phyloP scores from a whole-genome alignment of 306 rosid species.

The Pyrus bretschneideri region DNA sequence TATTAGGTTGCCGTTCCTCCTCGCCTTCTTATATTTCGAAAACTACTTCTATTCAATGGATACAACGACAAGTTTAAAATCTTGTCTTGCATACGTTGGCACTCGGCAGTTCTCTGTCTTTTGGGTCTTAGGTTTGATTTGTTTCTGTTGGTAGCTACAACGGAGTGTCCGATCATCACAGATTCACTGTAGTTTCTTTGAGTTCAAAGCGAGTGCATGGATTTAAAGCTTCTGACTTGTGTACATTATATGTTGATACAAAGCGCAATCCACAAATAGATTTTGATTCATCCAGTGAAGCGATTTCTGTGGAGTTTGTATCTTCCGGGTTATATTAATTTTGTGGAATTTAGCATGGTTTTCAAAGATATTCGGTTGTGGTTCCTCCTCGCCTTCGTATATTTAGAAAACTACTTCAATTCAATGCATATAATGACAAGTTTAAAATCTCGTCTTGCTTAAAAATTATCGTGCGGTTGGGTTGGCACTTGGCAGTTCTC shows the following conservation, averaged over 20 bases:
- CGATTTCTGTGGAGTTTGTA: no score
- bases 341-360: no score
- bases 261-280: neutral
- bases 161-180: neutral
- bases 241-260: neutral
- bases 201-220: neutral
- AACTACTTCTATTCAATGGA: no score
- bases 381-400: no score
- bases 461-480: no score
- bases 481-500: neutral
- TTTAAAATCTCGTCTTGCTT: no score
- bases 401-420: no score
- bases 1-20: neutral
- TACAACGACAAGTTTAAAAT: neutral
- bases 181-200: neutral
- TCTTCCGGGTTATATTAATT: no score
- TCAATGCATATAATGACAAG: no score
- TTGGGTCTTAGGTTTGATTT: neutral
- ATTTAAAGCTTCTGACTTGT: neutral
- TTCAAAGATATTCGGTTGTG: no score
- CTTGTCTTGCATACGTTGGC: neutral
- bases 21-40: no score
- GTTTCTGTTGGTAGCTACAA: neutral
- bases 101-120: neutral
- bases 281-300: neutral